Base-by-base conservation (phyloP, 805 yeast species). In the Saturnispora serradocipensis region DNA sequence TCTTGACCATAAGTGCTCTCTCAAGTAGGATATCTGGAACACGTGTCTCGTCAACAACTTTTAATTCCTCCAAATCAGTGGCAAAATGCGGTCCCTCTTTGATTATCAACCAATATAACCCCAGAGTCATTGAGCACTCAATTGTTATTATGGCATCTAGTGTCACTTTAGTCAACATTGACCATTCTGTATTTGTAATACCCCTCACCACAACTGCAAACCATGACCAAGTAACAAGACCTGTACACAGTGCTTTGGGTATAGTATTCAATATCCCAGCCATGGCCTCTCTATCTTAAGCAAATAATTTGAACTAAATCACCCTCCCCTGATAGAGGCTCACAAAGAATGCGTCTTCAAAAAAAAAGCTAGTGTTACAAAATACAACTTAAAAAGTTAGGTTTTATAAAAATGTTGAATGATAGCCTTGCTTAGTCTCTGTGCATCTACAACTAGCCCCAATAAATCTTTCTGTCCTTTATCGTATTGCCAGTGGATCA, bases 31-130 rank as follows among this genome's bases (percentile, higher is more conserved):
- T 65, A 35, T 64, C 65, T 3, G 82, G 82, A 5, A 81, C 81
- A 9, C 58, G 50, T 11, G 56, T 53, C 9, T 34, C 34, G 9
- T 27, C 39, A 8, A 25, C 18, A 5, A 35, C 24, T 11, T 13
- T 24, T 16, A 61, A 61, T 2, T 61, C 62, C 9, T 52, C 55
- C 11, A 38, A 46, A 49, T 57, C 59, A 28, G 45, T 51, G 22
- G 52, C 52, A 8, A 56, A 52, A 16, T 60, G 49, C 9, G 85
- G 75, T 0, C 88, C 88, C 1, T 66, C 65, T 1, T 34, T n/a
- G 1, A 82, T 70, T 3, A 82, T 76, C 55, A 69, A 65, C 61
- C 68, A 78, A 61, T 84, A 84, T 2, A 84, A 68, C 56, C 72
- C 72, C 4, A 82, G 44, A 20, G 74, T 70, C 15, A 76, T 59